A percentile compares a stretch with the other conserved stretches of the same genome.
phyloP scores from a whole-genome alignment of 495 filamentous ascomycete genomes.

The Annulohypoxylon moriforme region DNA sequence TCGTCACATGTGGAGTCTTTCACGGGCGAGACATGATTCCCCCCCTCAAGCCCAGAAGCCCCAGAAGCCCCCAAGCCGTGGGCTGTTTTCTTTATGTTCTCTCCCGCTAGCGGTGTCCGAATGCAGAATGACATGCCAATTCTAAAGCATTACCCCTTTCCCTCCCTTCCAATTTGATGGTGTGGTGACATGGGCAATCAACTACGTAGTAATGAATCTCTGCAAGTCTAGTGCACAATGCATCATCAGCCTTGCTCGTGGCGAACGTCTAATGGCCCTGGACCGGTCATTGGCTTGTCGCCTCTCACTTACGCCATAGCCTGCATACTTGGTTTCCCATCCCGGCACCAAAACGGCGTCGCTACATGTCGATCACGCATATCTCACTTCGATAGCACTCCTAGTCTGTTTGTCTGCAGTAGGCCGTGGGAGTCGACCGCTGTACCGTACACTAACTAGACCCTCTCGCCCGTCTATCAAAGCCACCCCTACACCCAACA shows the following conservation, averaged over 20 bases:
- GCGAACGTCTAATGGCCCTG: slow-evolving; percentile 43
- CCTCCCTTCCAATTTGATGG: slow-evolving; percentile 31
- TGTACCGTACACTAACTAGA: slow-evolving; percentile 32
- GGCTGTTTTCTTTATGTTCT: slow-evolving; percentile 30
- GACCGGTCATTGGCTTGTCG: slow-evolving; percentile 39
- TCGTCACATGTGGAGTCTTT: slow-evolving; percentile 27
- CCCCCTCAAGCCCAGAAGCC: neutral
- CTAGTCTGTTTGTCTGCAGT: slow-evolving; percentile 38
- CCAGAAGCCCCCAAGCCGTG: slow-evolving; percentile 4
- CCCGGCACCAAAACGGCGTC: slow-evolving; percentile 47
- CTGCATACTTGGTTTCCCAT: slow-evolving; percentile 48
- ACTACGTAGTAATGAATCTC: slow-evolving; percentile 36
- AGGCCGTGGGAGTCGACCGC: slow-evolving; percentile 16
- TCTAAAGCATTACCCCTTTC: slow-evolving; percentile 26
- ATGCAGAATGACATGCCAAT: slow-evolving; percentile 45
- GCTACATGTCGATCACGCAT: slow-evolving; percentile 52
- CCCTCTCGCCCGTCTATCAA: slow-evolving; percentile 37
- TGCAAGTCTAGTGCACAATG: slow-evolving; percentile 36
- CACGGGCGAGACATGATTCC: slow-evolving; percentile 11
- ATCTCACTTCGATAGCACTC: slow-evolving; percentile 33
- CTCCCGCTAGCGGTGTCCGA: slow-evolving; percentile 40
- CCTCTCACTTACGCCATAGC: slow-evolving; percentile 48
- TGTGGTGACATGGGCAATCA: slow-evolving; percentile 32
- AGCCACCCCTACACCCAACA: slow-evolving; percentile 37
- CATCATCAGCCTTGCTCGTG: slow-evolving; percentile 48